Base-by-base conservation (phyloP, 495 filamentous ascomycete species). In the Lophium mytilinum region DNA sequence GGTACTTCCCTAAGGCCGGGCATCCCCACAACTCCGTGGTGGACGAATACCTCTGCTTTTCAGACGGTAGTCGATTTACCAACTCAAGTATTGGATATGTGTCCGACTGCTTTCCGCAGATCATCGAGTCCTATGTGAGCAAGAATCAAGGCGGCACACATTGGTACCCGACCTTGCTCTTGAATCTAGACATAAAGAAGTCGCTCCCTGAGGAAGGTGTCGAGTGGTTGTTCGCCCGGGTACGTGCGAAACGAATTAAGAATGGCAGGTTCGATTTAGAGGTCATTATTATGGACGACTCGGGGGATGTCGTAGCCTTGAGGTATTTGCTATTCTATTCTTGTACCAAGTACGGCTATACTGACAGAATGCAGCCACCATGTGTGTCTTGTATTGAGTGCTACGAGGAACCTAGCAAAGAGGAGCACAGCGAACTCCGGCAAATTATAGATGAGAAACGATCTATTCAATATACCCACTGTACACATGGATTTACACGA, bases 121-220 rank as follows among this genome's bases (percentile, higher is more conserved):
- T 78, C 37, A 59, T 84, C 37, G 77, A 82, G 63, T 65, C 68
- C 49, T 68, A 66, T 49, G 12, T 8, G 14, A n/a, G 19, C 12
- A 45, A 12, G 19, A 47, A 61, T 11, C 53, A 57, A 17, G 70
- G 53, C 43, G 71, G 69, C 9, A 70, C 69, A 50, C 78, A 77
- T 63, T 92, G 89, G 89, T 92, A 90, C 71, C 88, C 87, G 0
- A 94, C 88, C 3, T 70, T 93, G 14, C 75, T 85, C 18, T 69
- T 76, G 42, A 76, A 76, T 62, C 36, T 78, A 15, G 74, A 78
- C 24, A 61, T 77, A 1, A 77, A 77, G 68, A 77, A 76, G 50
- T 60, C 68, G 39, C 51, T 77, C 17, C 75, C 73, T 7, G 57
- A 59, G 36, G 68, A 75, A 46, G 75, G 75, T 1, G 71, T 73